Base-by-base conservation (phyloP, 2,329 filamentous ascomycete species). In the Volutella citrinella region DNA sequence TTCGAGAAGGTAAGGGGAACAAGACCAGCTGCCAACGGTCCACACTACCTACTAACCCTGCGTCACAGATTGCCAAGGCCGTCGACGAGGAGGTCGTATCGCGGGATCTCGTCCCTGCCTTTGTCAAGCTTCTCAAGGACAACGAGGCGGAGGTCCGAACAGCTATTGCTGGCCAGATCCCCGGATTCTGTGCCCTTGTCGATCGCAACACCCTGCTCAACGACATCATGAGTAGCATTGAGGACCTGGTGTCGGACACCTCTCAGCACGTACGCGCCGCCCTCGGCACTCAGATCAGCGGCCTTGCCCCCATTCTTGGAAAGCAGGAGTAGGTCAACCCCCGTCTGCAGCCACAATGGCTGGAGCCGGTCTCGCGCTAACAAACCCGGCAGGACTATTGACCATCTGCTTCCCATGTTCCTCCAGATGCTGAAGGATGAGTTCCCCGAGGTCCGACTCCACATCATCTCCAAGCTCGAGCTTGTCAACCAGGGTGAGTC, bases 391-490 rank as follows among this genome's bases (percentile, higher is more conserved):
- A 93, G 87, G 65, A 98, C 93, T 19, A 97, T 95, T 49, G 84
- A 93, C 51, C 93, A 98, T 61, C 80, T 98, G 27, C 78, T 98
- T 27, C 93, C 93, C 34, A 98, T 98, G 91, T 97, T 98, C 66
- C 76, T 98, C 34, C 87, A 95, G 63, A 98, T 98, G 93, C 82
- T 98, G 54, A 98, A 97, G 76, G 93, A 98, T 56, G 93, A 98
- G 59, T 97, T 96, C 64, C 93, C 93, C 15, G 93, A 98, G 60
- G 93, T 98, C 32, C 85, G 93, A 44, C 80, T 98, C 40, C 95
- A 98, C 68, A 98, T 98, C 63, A 98, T 98, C 57, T 97, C 93
- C n/a, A 98, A 98, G 68, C 81, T 98, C 35, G 94, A 98, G 69
- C 79, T 94, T 45, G 93, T 98, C 46, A 98, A 98, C 69, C 87